phyloP scores from a whole-genome alignment of 139 green algal genomes.

The Gonium pectorale region DNA sequence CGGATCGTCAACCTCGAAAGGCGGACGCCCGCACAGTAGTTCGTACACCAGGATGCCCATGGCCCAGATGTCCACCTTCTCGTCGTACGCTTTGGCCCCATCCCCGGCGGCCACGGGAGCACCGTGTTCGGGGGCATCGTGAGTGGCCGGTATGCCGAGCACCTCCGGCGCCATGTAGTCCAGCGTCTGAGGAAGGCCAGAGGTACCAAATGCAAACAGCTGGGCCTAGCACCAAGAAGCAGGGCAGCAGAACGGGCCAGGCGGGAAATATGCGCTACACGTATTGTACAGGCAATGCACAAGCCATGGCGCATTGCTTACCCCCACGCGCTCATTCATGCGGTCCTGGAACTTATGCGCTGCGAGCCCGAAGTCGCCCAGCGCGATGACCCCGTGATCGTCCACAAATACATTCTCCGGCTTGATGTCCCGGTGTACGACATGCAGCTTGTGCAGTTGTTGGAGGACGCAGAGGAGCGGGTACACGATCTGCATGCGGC shows the following conservation, averaged over 20 bases:
- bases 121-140: neutral
- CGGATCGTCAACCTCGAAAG: constrained; percentile 62
- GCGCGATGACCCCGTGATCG: constrained; percentile 35
- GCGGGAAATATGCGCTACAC: no score
- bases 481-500: constrained; percentile 48
- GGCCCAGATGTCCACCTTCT: constrained; percentile 61
- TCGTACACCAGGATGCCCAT: constrained; percentile 65
- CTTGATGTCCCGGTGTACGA: constrained; percentile 69
- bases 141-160: constrained; percentile 12
- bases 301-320: constrained; percentile 62
- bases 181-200: no score
- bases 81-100: constrained; percentile 42
- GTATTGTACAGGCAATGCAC: no score
- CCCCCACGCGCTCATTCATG: constrained; percentile 56
- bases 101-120: neutral
- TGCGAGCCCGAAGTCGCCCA: constrained; percentile 64
- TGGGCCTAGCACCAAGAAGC: no score
- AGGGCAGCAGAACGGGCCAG: no score
- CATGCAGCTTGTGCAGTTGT: constrained; percentile 62
- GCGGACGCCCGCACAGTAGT: constrained; percentile 59
- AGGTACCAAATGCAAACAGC: neutral
- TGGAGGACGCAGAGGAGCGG: constrained; percentile 62
- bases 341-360: constrained; percentile 48
- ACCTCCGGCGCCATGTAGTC: constrained; percentile 63
- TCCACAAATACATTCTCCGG: constrained; percentile 63